phyloP scores from a whole-genome alignment of 768 basidiomycete species.

The Collybiopsis luxurians region DNA sequence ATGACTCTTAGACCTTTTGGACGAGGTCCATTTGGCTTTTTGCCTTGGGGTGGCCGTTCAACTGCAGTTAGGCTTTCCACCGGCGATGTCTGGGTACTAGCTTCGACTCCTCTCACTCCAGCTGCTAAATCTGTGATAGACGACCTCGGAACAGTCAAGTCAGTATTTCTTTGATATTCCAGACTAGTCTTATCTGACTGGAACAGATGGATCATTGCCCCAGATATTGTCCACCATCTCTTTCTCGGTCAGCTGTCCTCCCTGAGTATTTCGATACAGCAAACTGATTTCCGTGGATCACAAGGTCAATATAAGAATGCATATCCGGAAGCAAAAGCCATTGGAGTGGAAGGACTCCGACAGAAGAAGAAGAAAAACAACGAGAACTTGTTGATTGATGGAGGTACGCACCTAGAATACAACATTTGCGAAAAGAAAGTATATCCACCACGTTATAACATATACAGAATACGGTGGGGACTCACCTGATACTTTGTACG shows the following conservation, averaged over 20 bases:
- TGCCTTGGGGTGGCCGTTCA: slow-evolving; percentile 80
- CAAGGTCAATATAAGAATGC: slow-evolving; percentile 61
- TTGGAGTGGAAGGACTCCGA: slow-evolving; percentile 59
- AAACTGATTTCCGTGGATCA: slow-evolving; percentile 20
- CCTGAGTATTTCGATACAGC: too few species aligned
- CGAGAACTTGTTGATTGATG: slow-evolving; percentile 56
- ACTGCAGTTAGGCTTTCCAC: slow-evolving; percentile 72
- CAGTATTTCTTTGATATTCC: slow-evolving; percentile 12
- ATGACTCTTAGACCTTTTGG: slow-evolving; percentile 53
- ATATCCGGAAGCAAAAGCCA: slow-evolving; percentile 70
- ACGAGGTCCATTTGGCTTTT: slow-evolving; percentile 47
- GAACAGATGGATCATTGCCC: slow-evolving; percentile 54
- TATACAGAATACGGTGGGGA: slow-evolving; percentile 58
- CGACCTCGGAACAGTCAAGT: slow-evolving; percentile 70
- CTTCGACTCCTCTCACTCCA: slow-evolving; percentile 67
- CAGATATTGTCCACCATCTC: slow-evolving; percentile 57
- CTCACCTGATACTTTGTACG: slow-evolving; percentile 61
- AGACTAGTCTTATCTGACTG: not conserved
- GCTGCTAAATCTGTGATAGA: slow-evolving; percentile 64
- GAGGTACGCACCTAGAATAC: slow-evolving; percentile 41
- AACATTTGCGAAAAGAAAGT: too few species aligned
- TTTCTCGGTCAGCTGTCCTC: slow-evolving; percentile 43
- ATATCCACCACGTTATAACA: too few species aligned
- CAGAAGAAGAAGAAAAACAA: slow-evolving; percentile 51
- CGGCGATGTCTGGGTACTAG: slow-evolving; percentile 79